phyloP scores from a whole-genome alignment of 306 rosid species.

The Malus fusca region DNA sequence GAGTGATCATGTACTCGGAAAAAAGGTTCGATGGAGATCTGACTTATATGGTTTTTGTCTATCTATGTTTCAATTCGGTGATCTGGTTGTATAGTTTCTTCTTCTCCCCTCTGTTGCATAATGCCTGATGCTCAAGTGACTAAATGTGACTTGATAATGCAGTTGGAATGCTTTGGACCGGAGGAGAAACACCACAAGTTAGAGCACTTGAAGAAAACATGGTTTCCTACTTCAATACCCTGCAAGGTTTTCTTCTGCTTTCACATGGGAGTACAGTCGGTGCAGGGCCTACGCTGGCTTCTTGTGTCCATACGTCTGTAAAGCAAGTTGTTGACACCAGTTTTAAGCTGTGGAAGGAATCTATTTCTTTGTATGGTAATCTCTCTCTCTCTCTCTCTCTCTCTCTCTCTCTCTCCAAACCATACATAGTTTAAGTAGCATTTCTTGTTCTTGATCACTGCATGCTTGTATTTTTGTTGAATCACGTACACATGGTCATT shows the following conservation, averaged over 20 bases:
- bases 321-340: slow-evolving; percentile 76
- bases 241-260: slow-evolving; percentile 80
- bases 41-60: not conserved
- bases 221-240: slow-evolving; percentile 58
- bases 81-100: not conserved
- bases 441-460: not conserved
- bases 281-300: slow-evolving; percentile 77
- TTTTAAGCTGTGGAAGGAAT: slow-evolving; percentile 61
- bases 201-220: slow-evolving; percentile 70
- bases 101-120: not conserved
- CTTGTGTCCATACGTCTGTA: slow-evolving; percentile 47
- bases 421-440: not conserved
- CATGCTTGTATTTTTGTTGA: not conserved
- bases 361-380: slow-evolving; percentile 59
- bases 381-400: slow-evolving; percentile 7
- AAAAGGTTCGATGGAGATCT: not conserved
- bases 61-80: not conserved
- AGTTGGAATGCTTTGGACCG: slow-evolving; percentile 96
- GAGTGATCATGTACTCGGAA: not conserved
- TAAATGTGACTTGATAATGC: slow-evolving; percentile 15
- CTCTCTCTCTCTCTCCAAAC: not conserved
- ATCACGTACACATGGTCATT: not conserved
- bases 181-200: slow-evolving; percentile 36
- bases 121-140: not conserved
- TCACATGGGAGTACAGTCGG: slow-evolving; percentile 62